A percentile compares a stretch with the other conserved stretches of the same genome.
These are phyloP conservation scores for Arthrobotrys conoides DNA, from an alignment of 2,329 filamentous ascomycete species.

Conservation along the genomic window DNA sequence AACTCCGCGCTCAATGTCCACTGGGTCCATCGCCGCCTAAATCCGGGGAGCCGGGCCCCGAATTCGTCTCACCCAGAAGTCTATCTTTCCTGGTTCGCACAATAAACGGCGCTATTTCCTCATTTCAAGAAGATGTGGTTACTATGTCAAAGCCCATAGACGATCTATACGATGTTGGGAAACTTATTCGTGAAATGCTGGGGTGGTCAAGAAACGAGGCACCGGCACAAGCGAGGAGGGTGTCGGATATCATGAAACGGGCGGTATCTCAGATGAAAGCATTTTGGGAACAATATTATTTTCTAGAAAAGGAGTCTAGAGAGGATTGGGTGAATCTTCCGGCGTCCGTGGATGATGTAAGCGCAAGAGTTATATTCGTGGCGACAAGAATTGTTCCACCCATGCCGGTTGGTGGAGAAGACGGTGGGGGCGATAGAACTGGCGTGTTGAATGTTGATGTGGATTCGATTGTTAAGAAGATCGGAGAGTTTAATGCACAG, in stretches of 20 bases:
- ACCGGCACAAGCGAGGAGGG: not conserved
- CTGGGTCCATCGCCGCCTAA: not conserved
- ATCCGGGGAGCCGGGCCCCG: not conserved
- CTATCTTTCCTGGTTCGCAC: not conserved
- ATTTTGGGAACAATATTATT: not conserved
- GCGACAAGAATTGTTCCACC: not conserved
- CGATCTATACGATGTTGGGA: not conserved
- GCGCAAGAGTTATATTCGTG: not conserved
- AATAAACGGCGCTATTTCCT: not conserved
- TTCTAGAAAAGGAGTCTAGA: not conserved
- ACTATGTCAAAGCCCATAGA: not conserved
- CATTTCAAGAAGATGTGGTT: not conserved
- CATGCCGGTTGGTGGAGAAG: too few relatives aligned
- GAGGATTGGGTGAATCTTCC: not conserved
- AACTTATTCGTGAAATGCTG: not conserved
- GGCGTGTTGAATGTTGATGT: not conserved
- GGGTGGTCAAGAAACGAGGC: not conserved
- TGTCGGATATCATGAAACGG: not conserved
- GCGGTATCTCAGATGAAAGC: not conserved
- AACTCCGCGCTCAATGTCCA: not conserved
- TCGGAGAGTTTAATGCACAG: not conserved
- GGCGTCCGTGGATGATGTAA: not conserved
- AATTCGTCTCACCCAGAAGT: not conserved
- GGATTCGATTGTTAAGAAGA: not conserved
- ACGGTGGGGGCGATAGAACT: not conserved